Conservation (phyloP, 2,329 filamentous ascomycete species). For the Sarocladium oryzae region DNA sequence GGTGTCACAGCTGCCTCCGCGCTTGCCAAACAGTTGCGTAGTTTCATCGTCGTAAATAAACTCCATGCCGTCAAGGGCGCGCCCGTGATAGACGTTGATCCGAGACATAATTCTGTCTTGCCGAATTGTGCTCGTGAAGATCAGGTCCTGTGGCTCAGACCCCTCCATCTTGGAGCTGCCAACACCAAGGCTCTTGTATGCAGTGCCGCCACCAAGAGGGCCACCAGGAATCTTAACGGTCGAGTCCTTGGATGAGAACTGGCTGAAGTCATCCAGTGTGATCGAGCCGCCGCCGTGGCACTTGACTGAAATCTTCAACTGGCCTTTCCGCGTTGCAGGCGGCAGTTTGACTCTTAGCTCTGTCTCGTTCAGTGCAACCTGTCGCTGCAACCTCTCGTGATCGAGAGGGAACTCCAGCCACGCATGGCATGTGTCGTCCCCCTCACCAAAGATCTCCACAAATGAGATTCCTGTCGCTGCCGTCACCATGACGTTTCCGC, state of each 20-base stretch:
- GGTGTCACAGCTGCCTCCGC: constrained; percentile 59
- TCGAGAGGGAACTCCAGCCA: constrained; percentile 75
- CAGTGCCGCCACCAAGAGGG: constrained; percentile 45
- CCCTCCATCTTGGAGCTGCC: constrained; percentile 67
- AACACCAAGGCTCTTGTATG: constrained; percentile 64
- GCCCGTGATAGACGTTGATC: constrained; percentile 70
- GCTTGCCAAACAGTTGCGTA: constrained; percentile 79
- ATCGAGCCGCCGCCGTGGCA: constrained; percentile 69
- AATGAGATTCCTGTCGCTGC: constrained; percentile 78
- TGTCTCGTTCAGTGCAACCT: constrained; percentile 67
- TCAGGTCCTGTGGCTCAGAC: constrained; percentile 61
- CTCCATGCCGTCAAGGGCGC: constrained; percentile 76
- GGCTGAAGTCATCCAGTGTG: constrained; percentile 69
- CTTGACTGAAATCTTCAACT: constrained; percentile 66
- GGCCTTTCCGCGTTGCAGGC: constrained; percentile 63
- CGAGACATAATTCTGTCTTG: constrained; percentile 68
- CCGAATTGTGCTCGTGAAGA: constrained; percentile 63
- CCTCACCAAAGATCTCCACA: constrained; percentile 73
- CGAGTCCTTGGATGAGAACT: constrained; percentile 64
- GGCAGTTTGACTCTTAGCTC: constrained; percentile 67
- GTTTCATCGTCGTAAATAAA: constrained; percentile 88
- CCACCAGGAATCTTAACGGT: constrained; percentile 62
- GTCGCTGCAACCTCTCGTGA: constrained; percentile 57
- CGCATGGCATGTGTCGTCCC: constrained; percentile 70
- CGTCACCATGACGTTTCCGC: constrained; percentile 67